phyloP scores from a whole-genome alignment of 2,329 filamentous ascomycete genomes.

The Colletotrichum agaves region DNA sequence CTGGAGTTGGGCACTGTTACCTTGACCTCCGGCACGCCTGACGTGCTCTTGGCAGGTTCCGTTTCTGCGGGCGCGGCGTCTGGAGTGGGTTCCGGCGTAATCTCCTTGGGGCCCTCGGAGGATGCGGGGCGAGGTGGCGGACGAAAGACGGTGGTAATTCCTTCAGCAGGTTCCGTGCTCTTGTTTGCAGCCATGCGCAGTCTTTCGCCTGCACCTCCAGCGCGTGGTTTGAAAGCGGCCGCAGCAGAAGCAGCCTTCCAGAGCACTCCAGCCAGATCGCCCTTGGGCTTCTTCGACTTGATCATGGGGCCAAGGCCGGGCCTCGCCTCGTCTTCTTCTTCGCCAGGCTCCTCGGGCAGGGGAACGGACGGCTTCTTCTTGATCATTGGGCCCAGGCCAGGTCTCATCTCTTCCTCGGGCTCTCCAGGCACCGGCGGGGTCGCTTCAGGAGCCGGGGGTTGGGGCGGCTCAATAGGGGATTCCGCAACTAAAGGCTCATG shows the following conservation, averaged over 20 bases:
- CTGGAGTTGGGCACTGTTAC: slow-evolving; percentile 61
- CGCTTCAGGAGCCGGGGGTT: slow-evolving; percentile 36
- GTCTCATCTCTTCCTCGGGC: slow-evolving; percentile 61
- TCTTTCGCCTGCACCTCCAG: slow-evolving; percentile 86
- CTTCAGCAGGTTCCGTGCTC: slow-evolving; percentile 60
- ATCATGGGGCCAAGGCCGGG: slow-evolving; percentile 93
- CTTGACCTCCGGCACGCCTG: slow-evolving; percentile 67
- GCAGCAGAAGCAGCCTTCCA: slow-evolving; percentile 82
- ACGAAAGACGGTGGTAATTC: slow-evolving; percentile 88
- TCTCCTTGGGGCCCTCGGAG: slow-evolving; percentile 50
- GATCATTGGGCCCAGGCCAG: slow-evolving; percentile 90
- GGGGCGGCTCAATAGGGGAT: slow-evolving; percentile 10
- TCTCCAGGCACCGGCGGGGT: slow-evolving; percentile 43
- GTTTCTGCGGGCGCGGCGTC: slow-evolving; percentile 42
- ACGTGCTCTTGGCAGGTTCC: slow-evolving; percentile 46
- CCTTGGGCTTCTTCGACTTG: slow-evolving; percentile 77
- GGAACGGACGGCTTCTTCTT: slow-evolving; percentile 75
- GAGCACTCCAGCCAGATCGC: slow-evolving; percentile 79
- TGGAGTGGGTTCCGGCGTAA: slow-evolving; percentile 39
- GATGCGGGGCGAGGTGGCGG: slow-evolving; percentile 69
- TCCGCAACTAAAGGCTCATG: slow-evolving; percentile 16
- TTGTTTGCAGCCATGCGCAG: slow-evolving; percentile 72
- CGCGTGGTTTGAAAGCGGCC: slow-evolving; percentile 81
- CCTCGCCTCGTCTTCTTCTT: slow-evolving; percentile 46
- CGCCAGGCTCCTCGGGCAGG: too few relatives aligned